These are phyloP conservation scores for Exophiala sp. DNA, from an alignment of 2,329 filamentous ascomycete species.

Conservation along the genomic window DNA sequence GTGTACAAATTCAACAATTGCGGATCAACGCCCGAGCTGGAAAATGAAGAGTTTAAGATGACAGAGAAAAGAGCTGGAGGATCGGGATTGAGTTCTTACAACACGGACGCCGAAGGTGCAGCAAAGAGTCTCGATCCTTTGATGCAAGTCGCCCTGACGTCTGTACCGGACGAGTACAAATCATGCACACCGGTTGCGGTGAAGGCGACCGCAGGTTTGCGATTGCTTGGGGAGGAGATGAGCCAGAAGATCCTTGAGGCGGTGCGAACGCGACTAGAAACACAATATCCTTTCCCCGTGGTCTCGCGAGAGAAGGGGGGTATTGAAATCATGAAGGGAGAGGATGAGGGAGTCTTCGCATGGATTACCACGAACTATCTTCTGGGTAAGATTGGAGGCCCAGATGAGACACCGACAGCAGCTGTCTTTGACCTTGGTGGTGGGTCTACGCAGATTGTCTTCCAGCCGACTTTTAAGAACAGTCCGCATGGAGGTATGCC, in stretches of 20 bases:
- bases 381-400: slow-evolving; percentile 91
- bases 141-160: slow-evolving; percentile 78
- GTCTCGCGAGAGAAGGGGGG: slow-evolving; percentile 80
- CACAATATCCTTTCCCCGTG: slow-evolving; percentile 88
- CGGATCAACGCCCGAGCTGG: slow-evolving; percentile 88
- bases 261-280: slow-evolving; percentile 80
- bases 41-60: slow-evolving; percentile 89
- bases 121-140: slow-evolving; percentile 85
- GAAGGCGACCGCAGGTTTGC: slow-evolving; percentile 92
- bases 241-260: slow-evolving; percentile 81
- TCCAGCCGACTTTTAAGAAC: slow-evolving; percentile 86
- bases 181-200: slow-evolving; percentile 93
- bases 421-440: slow-evolving; percentile 95
- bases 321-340: slow-evolving; percentile 95
- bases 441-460: slow-evolving; percentile 97
- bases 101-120: slow-evolving; percentile 78
- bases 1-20: slow-evolving; percentile 99
- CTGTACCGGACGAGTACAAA: slow-evolving; percentile 83
- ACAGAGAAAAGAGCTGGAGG: slow-evolving; percentile 80
- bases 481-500: slow-evolving; percentile 74
- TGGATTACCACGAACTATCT: slow-evolving; percentile 99
- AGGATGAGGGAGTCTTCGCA: slow-evolving; percentile 94
- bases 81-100: slow-evolving; percentile 79
- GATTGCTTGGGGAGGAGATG: slow-evolving; percentile 76
- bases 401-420: slow-evolving; percentile 84